Percentiles rank a stretch among this genome's conserved stretches.
Conservation (phyloP, 768 basidiomycete species). For the Dioszegia hungarica region DNA sequence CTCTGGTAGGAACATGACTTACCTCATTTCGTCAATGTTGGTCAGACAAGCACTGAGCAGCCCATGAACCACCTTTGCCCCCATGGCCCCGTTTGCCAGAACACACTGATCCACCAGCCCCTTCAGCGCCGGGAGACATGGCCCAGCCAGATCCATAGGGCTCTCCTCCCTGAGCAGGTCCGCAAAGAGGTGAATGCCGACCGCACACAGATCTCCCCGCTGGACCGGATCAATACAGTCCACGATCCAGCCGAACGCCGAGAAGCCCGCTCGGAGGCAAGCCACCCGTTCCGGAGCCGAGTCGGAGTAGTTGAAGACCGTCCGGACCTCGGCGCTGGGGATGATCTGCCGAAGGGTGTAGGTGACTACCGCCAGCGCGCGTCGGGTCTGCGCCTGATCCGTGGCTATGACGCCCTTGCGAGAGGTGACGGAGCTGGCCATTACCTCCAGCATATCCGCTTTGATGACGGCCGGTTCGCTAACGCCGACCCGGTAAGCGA, state of each 20-base stretch:
- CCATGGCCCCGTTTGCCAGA: constrained; percentile 44
- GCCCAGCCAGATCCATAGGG: constrained; percentile 70
- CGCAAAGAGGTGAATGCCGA: constrained; percentile 71
- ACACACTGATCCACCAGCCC: constrained; percentile 58
- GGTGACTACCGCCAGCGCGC: constrained; percentile 60
- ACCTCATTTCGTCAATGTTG: constrained; percentile 92
- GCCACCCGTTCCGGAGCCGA: constrained; percentile 58
- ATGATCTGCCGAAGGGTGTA: constrained; percentile 71
- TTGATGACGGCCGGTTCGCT: constrained; percentile 72
- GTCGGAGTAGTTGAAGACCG: constrained; percentile 50
- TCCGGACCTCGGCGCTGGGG: constrained; percentile 49
- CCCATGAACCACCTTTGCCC: constrained; percentile 58
- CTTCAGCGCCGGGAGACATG: constrained; percentile 76
- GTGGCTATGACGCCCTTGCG: constrained; percentile 16
- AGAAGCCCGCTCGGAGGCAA: constrained; percentile 63
- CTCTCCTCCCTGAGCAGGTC: constrained; percentile 85
- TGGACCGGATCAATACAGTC: constrained; percentile 57
- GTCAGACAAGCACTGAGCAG: constrained; percentile 77
- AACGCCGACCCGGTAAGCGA: constrained; percentile 86
- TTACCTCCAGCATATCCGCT: constrained; percentile 64
- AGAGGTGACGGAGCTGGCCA: constrained; percentile 57
- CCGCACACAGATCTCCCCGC: constrained; percentile 70
- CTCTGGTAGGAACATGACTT: constrained; percentile 30
- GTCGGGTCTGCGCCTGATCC: constrained; percentile 35
- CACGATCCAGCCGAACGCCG: constrained; percentile 60